Percentiles rank a stretch among this genome's conserved stretches.
These are phyloP conservation scores for Moricandia moricandioides DNA, from an alignment of 345 rosid species.

Conservation along the genomic window DNA sequence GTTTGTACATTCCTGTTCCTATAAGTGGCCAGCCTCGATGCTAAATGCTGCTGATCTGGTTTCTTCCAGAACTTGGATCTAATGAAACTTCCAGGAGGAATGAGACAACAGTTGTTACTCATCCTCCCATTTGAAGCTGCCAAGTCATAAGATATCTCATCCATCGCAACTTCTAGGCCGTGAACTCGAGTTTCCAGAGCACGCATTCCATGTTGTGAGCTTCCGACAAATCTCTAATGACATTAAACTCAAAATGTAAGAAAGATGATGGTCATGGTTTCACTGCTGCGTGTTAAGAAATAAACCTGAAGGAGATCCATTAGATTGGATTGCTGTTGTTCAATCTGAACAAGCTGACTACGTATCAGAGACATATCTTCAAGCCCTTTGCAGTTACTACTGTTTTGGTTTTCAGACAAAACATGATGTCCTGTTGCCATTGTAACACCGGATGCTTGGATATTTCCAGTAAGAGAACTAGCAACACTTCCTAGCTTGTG, in stretches of 20 bases:
- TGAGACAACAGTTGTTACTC: slow-evolving; percentile 65
- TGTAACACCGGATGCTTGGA: slow-evolving; percentile 43
- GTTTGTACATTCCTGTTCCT: slow-evolving; percentile 41
- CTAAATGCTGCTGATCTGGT: slow-evolving; percentile 42
- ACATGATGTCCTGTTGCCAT: slow-evolving; percentile 39
- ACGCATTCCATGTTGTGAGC: slow-evolving; percentile 77
- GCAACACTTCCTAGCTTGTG: slow-evolving; percentile 52
- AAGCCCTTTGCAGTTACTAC: slow-evolving; percentile 53
- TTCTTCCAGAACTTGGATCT: slow-evolving; percentile 82
- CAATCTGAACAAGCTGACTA: slow-evolving; percentile 84
- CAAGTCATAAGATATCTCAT: slow-evolving; percentile 89
- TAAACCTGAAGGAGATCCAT: slow-evolving; percentile 89
- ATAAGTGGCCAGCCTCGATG: slow-evolving; percentile 46
- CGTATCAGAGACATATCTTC: slow-evolving; percentile 80
- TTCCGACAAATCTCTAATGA: slow-evolving; percentile 75
- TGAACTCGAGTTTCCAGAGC: slow-evolving; percentile 84
- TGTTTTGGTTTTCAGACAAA: slow-evolving; percentile 49
- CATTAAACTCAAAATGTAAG: neutral
- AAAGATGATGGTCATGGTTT: slow-evolving; percentile 2
- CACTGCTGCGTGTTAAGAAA: slow-evolving; percentile 9
- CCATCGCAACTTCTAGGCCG: slow-evolving; percentile 82
- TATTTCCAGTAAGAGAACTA: slow-evolving; percentile 59
- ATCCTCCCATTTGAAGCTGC: slow-evolving; percentile 77
- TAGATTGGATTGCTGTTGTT: slow-evolving; percentile 85
- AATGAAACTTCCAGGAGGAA: slow-evolving; percentile 65